A percentile compares a stretch with the other conserved stretches of the same genome.
These are phyloP conservation scores for Cercis canadensis DNA, from an alignment of 306 rosid genomes.

Conservation along the genomic window DNA sequence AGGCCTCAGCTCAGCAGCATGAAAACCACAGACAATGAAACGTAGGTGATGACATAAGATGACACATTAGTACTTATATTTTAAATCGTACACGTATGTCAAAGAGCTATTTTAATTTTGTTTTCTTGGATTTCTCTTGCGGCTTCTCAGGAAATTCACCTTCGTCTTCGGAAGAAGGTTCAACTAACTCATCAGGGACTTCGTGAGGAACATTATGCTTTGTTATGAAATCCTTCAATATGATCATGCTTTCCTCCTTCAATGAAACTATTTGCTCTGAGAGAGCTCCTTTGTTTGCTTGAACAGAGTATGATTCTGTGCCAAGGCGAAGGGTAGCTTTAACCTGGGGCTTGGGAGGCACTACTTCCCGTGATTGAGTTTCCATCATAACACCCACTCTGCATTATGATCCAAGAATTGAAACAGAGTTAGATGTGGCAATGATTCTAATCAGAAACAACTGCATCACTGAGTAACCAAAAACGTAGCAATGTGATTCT, in stretches of 20 bases:
- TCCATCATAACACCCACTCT: conserved; percentile 40
- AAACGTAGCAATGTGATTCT: too few species aligned
- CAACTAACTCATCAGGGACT: conserved; percentile 77
- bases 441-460: too few species aligned
- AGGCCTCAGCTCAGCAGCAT: too few species aligned
- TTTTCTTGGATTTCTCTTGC: conserved; percentile 66
- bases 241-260: conserved; percentile 75
- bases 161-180: conserved; percentile 70
- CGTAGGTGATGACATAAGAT: too few species aligned
- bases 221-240: conserved; percentile 87
- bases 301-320: conserved; percentile 59
- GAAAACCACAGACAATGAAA: too few species aligned
- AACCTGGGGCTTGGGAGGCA: conserved; percentile 48
- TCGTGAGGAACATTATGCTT: conserved; percentile 81
- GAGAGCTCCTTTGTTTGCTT: conserved; percentile 48
- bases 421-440: too few species aligned
- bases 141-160: conserved; percentile 49
- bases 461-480: too few species aligned
- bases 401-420: too few species aligned
- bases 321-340: conserved; percentile 62
- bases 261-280: conserved; percentile 75
- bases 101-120: conserved; percentile 57
- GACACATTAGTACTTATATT: too few species aligned
- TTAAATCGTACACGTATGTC: too few species aligned
- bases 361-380: conserved; percentile 44